A percentile compares a stretch with the other conserved stretches of the same genome.
Conservation (phyloP, 495 filamentous ascomycete genomes). For the Xylaria intraflava region DNA sequence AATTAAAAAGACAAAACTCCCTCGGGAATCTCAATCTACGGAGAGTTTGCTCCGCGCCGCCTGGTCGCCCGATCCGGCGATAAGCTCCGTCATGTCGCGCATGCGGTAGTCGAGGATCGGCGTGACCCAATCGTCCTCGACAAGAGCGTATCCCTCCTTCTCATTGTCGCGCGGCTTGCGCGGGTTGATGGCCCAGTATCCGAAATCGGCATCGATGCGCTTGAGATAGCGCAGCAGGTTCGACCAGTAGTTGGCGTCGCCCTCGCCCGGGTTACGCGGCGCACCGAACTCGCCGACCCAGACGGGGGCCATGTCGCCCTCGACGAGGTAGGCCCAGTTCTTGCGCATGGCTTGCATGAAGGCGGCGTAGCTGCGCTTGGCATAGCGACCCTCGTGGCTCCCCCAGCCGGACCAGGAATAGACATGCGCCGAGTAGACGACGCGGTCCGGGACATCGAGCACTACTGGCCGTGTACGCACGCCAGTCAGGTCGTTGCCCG, state of each 20-base stretch:
- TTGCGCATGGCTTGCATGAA: conserved; percentile 51
- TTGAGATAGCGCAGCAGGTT: conserved; percentile 51
- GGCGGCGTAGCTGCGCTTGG: conserved; percentile 46
- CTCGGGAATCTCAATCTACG: not conserved
- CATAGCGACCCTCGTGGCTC: conserved; percentile 43
- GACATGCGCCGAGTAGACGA: conserved; percentile 59
- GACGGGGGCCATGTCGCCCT: conserved; percentile 50
- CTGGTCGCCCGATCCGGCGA: conserved; percentile 17
- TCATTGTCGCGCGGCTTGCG: conserved; percentile 48
- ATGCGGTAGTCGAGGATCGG: conserved; percentile 50
- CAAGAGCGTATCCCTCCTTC: conserved; percentile 48
- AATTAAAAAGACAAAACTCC: not conserved
- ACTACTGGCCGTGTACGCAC: conserved; percentile 43
- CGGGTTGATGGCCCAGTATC: conserved; percentile 60
- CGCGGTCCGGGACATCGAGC: conserved; percentile 43
- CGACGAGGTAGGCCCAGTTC: conserved; percentile 57
- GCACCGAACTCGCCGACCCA: conserved; percentile 58
- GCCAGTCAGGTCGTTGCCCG: conserved; percentile 50
- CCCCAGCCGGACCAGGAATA: conserved; percentile 60
- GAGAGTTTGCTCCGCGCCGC: not conserved
- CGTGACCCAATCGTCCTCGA: conserved; percentile 53
- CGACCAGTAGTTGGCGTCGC: conserved; percentile 53
- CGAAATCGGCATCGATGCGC: conserved; percentile 51
- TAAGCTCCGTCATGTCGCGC: conserved; percentile 49
- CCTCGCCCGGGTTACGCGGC: conserved; percentile 38